Evolutionary conservation across 176 grass and related monocot genomes (phyloP), one percentile per base, ranked within the genome.

Genomic region (Musa itinerans): DNA sequence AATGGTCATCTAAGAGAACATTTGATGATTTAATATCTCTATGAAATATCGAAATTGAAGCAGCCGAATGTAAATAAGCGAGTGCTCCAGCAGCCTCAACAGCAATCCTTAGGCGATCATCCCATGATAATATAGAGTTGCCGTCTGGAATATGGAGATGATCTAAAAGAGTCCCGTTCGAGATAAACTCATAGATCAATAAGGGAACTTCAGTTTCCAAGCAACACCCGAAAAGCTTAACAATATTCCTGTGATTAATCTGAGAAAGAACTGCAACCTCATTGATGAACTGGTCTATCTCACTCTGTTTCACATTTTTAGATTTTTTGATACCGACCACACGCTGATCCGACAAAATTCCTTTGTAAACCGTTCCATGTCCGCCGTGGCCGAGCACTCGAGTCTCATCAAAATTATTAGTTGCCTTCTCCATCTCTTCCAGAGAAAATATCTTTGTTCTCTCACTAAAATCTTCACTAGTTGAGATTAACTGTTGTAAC

Each of bases 101-200:
- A 16, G n/a, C 50, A 25, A 72, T 72, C 10, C 50, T 72, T 0
- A 72, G 17, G 4, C 50, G 50, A 26, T 24, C 20, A 2, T 1
- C 21, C 21, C 50, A 72, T 52, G 70, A 53, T 7, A 72, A 54
- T 6, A 19, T 6, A 5, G 50, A 53, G 5, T 16, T 72, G 0
- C 21, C 16, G 9, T 19, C 10, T 2, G n/a, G 50, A 14, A 52
- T 9, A 53, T 72, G 51, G 20, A 72, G 17, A 53, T 54, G 50
- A 10, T 72, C 20, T 6, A 12, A 72, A 25, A 72, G 70, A 54
- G 70, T 72, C n/a, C 70, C 51, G 24, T 72, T 72, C 1, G 70
- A 53, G 10, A 72, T 23, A 23, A 54, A 72, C 12, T 27, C 26
- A 27, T 27, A 27, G 26, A 27, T 27, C 26, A 27, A 27, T 0